A percentile compares a stretch with the other conserved stretches of the same genome.
Conservation (phyloP, 306 rosid species). For the Cicer bijugum region DNA sequence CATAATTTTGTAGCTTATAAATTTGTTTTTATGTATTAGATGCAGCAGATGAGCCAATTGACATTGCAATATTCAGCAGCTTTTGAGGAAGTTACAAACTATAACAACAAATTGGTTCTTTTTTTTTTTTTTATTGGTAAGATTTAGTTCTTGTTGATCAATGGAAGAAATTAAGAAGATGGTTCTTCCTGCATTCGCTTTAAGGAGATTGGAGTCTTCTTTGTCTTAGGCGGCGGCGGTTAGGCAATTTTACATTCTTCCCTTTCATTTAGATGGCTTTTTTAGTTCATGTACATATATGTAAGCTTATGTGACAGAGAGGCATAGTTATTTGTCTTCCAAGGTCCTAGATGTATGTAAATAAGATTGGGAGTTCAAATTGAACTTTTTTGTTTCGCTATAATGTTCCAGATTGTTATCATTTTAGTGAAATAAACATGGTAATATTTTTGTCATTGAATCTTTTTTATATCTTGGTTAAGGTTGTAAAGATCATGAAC, state of each 20-base stretch:
- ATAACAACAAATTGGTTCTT: constrained; percentile 15
- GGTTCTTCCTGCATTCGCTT: constrained; percentile 41
- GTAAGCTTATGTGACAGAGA: constrained; percentile 35
- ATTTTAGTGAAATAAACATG: background rate
- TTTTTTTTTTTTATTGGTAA: background rate
- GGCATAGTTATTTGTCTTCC: constrained; percentile 30
- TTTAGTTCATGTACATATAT: constrained; percentile 48
- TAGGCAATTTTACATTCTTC: constrained; percentile 37
- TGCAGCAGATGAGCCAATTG: constrained; percentile 36
- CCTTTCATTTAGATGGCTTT: constrained; percentile 38
- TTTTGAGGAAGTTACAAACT: constrained; percentile 37
- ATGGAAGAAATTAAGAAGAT: constrained; percentile 22
- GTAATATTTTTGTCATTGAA: background rate
- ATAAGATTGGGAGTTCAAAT: constrained; percentile 44
- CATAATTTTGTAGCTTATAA: constrained; percentile 33
- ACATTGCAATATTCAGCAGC: background rate
- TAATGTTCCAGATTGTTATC: background rate
- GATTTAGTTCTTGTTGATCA: constrained; percentile 24
- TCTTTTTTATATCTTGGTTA: background rate
- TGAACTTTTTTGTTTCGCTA: constrained; percentile 38
- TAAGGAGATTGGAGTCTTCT: constrained; percentile 1
- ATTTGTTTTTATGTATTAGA: constrained; percentile 16
- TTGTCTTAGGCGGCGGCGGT: constrained; percentile 36
- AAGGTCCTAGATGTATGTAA: constrained; percentile 40
- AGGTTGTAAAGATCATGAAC: background rate